Conservation (phyloP, 208 protist species). For the Crithidia expoeki region DNA sequence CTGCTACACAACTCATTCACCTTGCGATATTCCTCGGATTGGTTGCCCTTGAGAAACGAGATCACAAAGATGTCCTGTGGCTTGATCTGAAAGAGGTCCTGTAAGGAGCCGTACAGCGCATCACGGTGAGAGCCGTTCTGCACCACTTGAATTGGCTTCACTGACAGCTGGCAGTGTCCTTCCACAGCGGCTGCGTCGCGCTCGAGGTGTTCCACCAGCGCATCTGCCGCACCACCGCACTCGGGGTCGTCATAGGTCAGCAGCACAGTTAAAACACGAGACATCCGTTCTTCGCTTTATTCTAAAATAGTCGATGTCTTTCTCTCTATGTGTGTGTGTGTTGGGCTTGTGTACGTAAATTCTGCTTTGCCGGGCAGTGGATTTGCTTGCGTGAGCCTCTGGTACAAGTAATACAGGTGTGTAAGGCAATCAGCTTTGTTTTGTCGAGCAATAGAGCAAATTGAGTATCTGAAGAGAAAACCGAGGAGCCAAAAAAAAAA, state of each 20-base stretch:
- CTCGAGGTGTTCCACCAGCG: slow-evolving; percentile 79
- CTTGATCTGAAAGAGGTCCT: slow-evolving; percentile 77
- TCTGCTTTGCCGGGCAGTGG: too few species aligned
- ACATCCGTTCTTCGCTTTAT: slow-evolving; percentile 27
- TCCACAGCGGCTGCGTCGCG: slow-evolving; percentile 54
- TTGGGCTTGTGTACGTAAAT: too few species aligned
- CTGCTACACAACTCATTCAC: slow-evolving; percentile 75
- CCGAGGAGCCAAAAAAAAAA: too few species aligned
- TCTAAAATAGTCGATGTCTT: too few species aligned
- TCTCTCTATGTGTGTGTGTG: too few species aligned
- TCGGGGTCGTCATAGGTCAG: slow-evolving; percentile 90
- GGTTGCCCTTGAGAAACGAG: slow-evolving; percentile 77
- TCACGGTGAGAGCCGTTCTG: slow-evolving; percentile 73
- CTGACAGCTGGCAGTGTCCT: slow-evolving; percentile 58
- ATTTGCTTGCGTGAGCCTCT: too few species aligned
- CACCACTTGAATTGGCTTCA: slow-evolving; percentile 69
- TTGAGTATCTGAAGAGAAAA: too few species aligned
- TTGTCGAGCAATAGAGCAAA: too few species aligned
- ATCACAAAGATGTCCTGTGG: slow-evolving; percentile 82
- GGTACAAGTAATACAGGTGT: too few species aligned
- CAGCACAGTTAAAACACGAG: slow-evolving; percentile 61
- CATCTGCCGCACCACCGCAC: slow-evolving; percentile 86
- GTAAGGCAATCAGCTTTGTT: too few species aligned
- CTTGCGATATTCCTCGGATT: slow-evolving; percentile 83
- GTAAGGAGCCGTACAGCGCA: slow-evolving; percentile 69